Evolutionary conservation across 768 basidiomycete species (phyloP), one percentile per base, ranked within the genome.

Genomic region (Sistotremastrum suecicum): DNA sequence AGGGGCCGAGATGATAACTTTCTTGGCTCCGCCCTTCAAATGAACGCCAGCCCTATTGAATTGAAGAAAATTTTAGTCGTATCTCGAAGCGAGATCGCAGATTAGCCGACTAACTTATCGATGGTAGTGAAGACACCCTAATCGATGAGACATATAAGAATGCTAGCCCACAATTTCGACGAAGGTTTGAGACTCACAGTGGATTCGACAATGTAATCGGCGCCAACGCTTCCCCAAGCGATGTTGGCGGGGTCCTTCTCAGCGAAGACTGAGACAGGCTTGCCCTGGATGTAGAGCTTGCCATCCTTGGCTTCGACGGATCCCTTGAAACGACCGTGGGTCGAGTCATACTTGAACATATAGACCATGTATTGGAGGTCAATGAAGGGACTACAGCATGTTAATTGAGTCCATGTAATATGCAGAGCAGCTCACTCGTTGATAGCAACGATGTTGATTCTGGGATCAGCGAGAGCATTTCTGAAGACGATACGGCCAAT

Each of bases 21-120:
- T 99, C 81, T 98, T 97, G 60, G 94, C 94, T 63, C 94, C 94
- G 56, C 94, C 94, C 69, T 92, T 90, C 68, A 99, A 71, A 71
- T 99, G 94, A 54, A 78, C 81, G 41, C 73, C 72, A 46, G 94
- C 94, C 72, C 81, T 85, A 47, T 3, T n/a, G 42, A 43, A 28
- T 12, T 10, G 12, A 7, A 12, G 29, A 42, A 34, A 46, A 30
- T 33, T 10, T 28, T 11, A 10, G 34, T 32, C 30, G 20, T 20
- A 20, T 32, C 4, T 29, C 11, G 31, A 36, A 34, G 8, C n/a
- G 30, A 7, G 3, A 48, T 47, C 2, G 2, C 20, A 20, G 20
- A 20, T 20, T 20, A 20, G 20, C 20, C 36, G 33, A 54, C 62
- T 54, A 56, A 83, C 83, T 91, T 92, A 10, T 95, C 91, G 54